Evolutionary conservation across 805 yeast genomes (phyloP).

Genomic region (Sugiyamaella floridensis): DNA sequence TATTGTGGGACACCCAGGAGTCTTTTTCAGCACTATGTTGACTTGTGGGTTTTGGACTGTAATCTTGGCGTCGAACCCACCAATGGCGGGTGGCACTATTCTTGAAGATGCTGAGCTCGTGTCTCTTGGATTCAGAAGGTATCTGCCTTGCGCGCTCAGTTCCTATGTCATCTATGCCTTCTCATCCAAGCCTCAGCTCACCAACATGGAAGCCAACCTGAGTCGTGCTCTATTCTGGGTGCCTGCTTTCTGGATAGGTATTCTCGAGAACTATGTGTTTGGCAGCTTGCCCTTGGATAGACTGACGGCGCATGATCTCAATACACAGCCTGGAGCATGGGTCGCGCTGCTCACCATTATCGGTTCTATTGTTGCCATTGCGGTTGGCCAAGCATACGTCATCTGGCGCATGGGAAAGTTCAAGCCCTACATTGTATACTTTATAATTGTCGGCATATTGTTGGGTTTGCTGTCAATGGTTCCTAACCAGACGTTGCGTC

Average conservation of each 20-base stretch:
- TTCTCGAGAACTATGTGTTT: constrained; percentile 79
- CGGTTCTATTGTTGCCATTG: constrained; percentile 44
- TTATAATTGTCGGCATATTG: constrained; percentile 27
- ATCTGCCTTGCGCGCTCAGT: constrained; percentile 68
- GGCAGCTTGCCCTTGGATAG: constrained; percentile 87
- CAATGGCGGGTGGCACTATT: constrained; percentile 37
- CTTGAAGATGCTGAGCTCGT: constrained; percentile 53
- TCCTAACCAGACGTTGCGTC: constrained; percentile 31
- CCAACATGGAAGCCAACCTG: constrained; percentile 24
- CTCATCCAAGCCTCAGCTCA: constrained; percentile 21
- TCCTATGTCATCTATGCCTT: constrained; percentile 58
- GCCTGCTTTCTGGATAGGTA: constrained; percentile 76
- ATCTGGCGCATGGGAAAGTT: constrained; percentile 66
- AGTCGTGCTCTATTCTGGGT: constrained; percentile 56
- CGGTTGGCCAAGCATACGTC: constrained; percentile 64
- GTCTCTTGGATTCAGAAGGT: constrained; percentile 64
- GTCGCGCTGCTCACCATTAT: constrained; percentile 52
- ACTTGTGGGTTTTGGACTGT: constrained; percentile 81
- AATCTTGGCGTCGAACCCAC: constrained; percentile 74
- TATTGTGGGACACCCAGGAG: constrained; percentile 45
- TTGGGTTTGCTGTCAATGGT: constrained; percentile 37
- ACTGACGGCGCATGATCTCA: constrained; percentile 62
- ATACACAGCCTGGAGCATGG: constrained; percentile 70
- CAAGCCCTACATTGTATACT: constrained; percentile 49
- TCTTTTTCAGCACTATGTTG: constrained; percentile 55